Evolutionary conservation across 306 rosid genomes (phyloP), one percentile per base, ranked within the genome.

Genomic region (Sophora flavescens): DNA sequence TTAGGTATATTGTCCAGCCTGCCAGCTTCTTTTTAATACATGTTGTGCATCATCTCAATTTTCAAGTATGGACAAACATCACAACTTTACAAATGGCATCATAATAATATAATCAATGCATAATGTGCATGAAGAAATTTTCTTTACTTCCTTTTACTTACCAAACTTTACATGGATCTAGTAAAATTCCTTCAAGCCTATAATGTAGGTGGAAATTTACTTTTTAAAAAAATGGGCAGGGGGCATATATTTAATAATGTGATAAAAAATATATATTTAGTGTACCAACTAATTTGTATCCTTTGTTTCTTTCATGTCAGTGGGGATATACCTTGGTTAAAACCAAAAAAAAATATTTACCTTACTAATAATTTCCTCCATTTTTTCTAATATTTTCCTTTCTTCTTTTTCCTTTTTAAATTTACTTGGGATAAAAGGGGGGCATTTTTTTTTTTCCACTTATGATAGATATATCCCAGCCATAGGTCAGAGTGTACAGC

Each of bases 1-100:
- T 32, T 60, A 26, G 36, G 63, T 74, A 12, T 66, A 62, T 65
- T 36, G 28, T 38, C 56, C 67, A 28, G 38, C 30, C 59, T 56
- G 39, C 13, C 54, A 17, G 38, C 68, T 63, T 64, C 26, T 13
- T 36, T 52, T 53, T n/a, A 6, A 26, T 28, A 41, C 65, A 22
- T 78, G 33, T 28, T 52, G 62, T 71, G 56, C 36, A 22, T 70
- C 30, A 28, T 32, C 54, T 39, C 30, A 17, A 35, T 12, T 33
- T 62, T 39, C 32, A 33, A 50, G 10, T 17, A 50, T 35, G 54
- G 63, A 14, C 45, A 51, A 51, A 8, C 45, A 26, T 39, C 44
- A 26, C 44, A n/a, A 52, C 42, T 38, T 38, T n/a, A 14, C 30
- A 42, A 22, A 22, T 45, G 41, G 41, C 4, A 5, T 58, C 11